Conservation (phyloP, 805 yeast species). For the Candida nemodendra region DNA sequence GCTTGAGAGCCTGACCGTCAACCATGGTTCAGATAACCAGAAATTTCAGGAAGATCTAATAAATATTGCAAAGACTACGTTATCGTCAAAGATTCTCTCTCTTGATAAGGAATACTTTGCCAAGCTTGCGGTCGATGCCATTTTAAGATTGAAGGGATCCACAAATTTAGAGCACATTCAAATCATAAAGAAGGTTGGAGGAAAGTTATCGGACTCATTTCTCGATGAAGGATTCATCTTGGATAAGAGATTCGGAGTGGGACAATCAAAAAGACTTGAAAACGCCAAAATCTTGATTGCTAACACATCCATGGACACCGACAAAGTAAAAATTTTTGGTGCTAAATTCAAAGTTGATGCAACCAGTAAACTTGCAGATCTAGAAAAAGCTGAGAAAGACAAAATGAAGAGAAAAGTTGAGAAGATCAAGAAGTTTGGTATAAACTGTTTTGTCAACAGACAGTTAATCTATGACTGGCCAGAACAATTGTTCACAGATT, state of each 20-base stretch:
- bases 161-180: slow-evolving; percentile 91
- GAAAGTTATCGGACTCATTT: slow-evolving; percentile 85
- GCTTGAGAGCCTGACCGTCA: slow-evolving; percentile 74
- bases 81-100: slow-evolving; percentile 89
- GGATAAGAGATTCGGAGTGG: slow-evolving; percentile 88
- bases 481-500: slow-evolving; percentile 88
- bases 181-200: slow-evolving; percentile 90
- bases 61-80: slow-evolving; percentile 88
- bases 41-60: slow-evolving; percentile 73
- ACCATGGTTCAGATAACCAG: slow-evolving; percentile 57
- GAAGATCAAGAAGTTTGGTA: slow-evolving; percentile 76
- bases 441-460: slow-evolving; percentile 90
- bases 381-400: slow-evolving; percentile 89
- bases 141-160: slow-evolving; percentile 80
- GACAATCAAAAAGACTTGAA: slow-evolving; percentile 82
- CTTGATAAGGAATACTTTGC: slow-evolving; percentile 93
- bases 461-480: slow-evolving; percentile 98
- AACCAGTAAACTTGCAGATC: slow-evolving; percentile 88
- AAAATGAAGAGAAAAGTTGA: slow-evolving; percentile 90
- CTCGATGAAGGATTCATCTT: slow-evolving; percentile 94
- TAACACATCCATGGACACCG: slow-evolving; percentile 95
- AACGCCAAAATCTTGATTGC: slow-evolving; percentile 89
- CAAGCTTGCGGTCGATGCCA: slow-evolving; percentile 90
- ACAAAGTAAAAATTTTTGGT: slow-evolving; percentile 95
- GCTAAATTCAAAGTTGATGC: slow-evolving; percentile 97